Evolutionary conservation across 1,139 yeast species (phyloP), one percentile per base, ranked within the genome.

Genomic region (Sugiyamaella pinicola): DNA sequence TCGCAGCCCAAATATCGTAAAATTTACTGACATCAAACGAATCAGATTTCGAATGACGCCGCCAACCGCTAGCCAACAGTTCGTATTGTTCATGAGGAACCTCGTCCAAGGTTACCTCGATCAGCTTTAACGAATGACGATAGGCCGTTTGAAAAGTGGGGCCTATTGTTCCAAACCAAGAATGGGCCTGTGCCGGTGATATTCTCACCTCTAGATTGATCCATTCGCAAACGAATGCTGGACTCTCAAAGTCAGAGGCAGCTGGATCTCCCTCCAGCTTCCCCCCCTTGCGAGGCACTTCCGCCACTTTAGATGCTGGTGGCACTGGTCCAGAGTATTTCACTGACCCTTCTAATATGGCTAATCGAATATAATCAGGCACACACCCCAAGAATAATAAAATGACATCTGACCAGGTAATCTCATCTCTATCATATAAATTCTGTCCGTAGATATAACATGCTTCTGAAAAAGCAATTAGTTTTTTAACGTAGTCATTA

Each of bases 21-120:
- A 43, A 43, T 21, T 12, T 22, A 8, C n/a, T 15, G 19, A 43
- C 21, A 22, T 43, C 40, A 15, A 43, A 43, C 19, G 18, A n/a
- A 8, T 19, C 22, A 6, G 39, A 33, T 13, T 43, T 43, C 4
- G 47, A 43, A 10, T 43, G 29, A 2, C 47, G 29, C 13, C 39
- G 31, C 47, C 47, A 43, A 13, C 47, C 33, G 19, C 19, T 28
- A 21, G 47, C 47, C 22, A 43, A 17, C 4, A 43, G 22, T 21
- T 43, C 47, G 13, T 43, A 43, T 33, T 43, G 47, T 10, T 34
- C 47, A 33, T 43, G 29, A 7, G 47, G 47, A 3, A 33, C 47
- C 12, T 43, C 31, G 13, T 9, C 8, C 3, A 21, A 7, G 3
- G 40, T 33, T 8, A 21, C 31, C 4, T 43, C 37, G 15, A 33